Evolutionary conservation across 306 rosid species (phyloP), one percentile per base, ranked within the genome.

Genomic region (Dryas drummondii): DNA sequence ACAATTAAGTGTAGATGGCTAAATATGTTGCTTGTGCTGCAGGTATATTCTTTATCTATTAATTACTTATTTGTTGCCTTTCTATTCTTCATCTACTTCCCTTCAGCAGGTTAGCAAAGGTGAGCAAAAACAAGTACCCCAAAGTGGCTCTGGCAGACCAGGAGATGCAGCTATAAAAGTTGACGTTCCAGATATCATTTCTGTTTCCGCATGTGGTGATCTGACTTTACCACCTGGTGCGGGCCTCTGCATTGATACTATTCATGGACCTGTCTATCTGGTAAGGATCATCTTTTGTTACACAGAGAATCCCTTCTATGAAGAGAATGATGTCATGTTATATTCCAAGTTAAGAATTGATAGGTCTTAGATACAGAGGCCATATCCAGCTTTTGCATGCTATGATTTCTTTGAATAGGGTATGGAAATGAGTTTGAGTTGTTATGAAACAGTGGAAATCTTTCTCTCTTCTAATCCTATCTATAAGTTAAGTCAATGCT

Each of bases 201-300:
- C 98, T 65, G 98, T 94, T 42, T 89, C 99, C 66, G 86, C 99
- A 48, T 92, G 93, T 80, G 96, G 98, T 41, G 97, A 94, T 90
- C 87, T 94, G 80, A 94, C 98, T 78, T 87, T 94, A 81, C 98
- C 97, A 41, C 96, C 97, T 17, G 99, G 97, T 84, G 97, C 99
- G 5, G 99, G 99, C 72, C 99, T 94, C 76, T 90, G 91, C 88
- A 86, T 94, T 70, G 91, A 90, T 84, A 92, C 97, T 61, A 76
- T 79, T 79, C 88, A 87, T 27, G 98, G 97, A 77, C 86, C 91
- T 40, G 78, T 94, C 79, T 94, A 63, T 90, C 66, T 94, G 97
- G 99, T 96, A 83, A 86, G 92, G 68, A 72, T 70, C 52, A 46
- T 42, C 72, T 32, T 70, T n/a, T 42, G 16, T 51, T 56, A 58